phyloP scores from a whole-genome alignment of 768 basidiomycete species.

The Rhodosporidiobolus odoratus region DNA sequence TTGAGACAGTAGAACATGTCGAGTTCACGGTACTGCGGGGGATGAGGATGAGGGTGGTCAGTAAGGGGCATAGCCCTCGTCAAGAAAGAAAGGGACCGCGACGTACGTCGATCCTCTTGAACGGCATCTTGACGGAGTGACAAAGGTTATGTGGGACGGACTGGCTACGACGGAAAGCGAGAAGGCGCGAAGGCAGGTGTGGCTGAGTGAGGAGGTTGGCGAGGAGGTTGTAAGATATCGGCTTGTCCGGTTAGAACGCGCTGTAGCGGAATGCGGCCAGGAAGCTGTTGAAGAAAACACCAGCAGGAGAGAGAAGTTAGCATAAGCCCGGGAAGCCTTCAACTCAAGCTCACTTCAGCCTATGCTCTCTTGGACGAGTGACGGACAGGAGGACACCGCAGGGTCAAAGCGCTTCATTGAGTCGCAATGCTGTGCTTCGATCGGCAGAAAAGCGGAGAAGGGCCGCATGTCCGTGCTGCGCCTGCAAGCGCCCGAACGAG shows the following conservation, averaged over 20 bases:
- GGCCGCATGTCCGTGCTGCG: too few species aligned
- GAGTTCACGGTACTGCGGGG: constrained; percentile 23
- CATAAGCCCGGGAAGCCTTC: too few species aligned
- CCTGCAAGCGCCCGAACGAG: too few species aligned
- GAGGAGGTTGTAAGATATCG: neutral
- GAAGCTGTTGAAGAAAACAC: neutral
- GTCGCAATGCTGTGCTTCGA: too few species aligned
- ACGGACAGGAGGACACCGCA: too few species aligned
- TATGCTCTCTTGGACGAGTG: too few species aligned
- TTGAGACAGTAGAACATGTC: constrained; percentile 21
- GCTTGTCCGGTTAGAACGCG: neutral
- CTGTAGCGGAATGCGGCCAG: neutral
- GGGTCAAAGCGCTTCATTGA: too few species aligned
- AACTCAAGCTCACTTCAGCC: too few species aligned
- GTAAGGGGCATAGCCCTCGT: neutral
- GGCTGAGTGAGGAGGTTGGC: neutral
- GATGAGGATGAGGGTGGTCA: neutral
- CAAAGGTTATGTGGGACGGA: neutral
- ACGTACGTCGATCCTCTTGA: constrained; percentile 16
- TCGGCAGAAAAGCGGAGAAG: too few species aligned
- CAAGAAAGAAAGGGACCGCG: neutral
- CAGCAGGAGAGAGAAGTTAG: neutral
- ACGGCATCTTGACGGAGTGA: constrained; percentile 11
- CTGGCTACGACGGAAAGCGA: neutral
- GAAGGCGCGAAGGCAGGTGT: neutral